phyloP scores from a whole-genome alignment of 176 grass and related monocot genomes.

The Oryza meyeriana region DNA sequence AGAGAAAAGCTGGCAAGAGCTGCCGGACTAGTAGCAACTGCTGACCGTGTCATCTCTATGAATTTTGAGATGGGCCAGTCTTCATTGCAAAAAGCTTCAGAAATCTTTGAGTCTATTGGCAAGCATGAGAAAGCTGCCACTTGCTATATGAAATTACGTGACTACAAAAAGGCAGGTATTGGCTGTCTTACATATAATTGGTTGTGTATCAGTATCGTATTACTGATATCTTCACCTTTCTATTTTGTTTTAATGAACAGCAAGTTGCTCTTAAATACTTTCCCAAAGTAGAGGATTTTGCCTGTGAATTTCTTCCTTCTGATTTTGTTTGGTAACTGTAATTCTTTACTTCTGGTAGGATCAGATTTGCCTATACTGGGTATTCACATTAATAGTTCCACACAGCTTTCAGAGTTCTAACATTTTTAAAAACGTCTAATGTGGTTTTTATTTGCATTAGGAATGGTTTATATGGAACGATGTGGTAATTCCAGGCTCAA shows the following conservation, averaged over 20 bases:
- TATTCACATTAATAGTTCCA: background rate
- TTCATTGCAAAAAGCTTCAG: constrained; percentile 59
- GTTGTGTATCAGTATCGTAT: background rate
- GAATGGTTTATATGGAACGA: constrained; percentile 69
- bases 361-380: background rate
- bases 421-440: background rate
- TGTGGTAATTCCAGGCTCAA: constrained; percentile 65
- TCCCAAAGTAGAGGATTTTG: background rate
- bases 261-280: background rate
- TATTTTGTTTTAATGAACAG: background rate
- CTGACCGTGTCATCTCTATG: constrained; percentile 48
- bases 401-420: background rate
- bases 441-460: constrained; percentile 31
- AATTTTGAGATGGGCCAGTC: constrained; percentile 48
- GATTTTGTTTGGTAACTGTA: background rate
- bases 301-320: background rate
- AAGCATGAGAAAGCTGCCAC: constrained; percentile 69
- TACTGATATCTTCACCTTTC: background rate
- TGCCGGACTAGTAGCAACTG: constrained; percentile 61
- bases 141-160: constrained; percentile 70
- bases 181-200: background rate
- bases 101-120: constrained; percentile 70
- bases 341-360: background rate
- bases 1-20: constrained; percentile 77
- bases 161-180: constrained; percentile 73